Percentiles rank a stretch among this genome's conserved stretches.
Conservation (phyloP, 1,139 yeast species). For the Debaryomycetaceae sp. region DNA sequence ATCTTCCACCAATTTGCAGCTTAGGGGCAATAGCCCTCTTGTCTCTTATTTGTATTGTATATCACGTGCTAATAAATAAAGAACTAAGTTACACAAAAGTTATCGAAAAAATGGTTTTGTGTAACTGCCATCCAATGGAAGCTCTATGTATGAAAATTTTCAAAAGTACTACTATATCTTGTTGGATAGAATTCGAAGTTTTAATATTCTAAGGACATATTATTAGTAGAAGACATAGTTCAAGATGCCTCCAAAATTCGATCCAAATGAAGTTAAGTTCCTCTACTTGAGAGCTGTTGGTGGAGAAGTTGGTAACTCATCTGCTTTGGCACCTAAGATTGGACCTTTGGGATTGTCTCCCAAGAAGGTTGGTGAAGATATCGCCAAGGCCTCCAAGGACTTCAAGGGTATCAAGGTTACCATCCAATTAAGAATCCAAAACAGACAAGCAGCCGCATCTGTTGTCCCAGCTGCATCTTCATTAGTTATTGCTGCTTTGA, state of each 20-base stretch:
- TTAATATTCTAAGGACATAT: slow-evolving; percentile 1
- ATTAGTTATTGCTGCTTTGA: slow-evolving; percentile 96
- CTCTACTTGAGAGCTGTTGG: slow-evolving; percentile 99
- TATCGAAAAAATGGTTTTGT: neutral
- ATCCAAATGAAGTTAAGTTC: slow-evolving; percentile 97
- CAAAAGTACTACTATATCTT: neutral
- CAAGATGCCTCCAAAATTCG: slow-evolving; percentile 94
- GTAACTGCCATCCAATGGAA: neutral
- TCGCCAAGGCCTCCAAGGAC: slow-evolving; percentile 99
- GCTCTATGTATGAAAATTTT: neutral
- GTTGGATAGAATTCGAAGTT: neutral
- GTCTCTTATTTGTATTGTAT: too few relatives aligned
- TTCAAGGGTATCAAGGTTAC: slow-evolving; percentile 99
- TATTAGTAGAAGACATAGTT: slow-evolving; percentile 9
- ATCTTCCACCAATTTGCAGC: too few relatives aligned
- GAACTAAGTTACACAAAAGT: neutral
- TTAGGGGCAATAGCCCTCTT: too few relatives aligned
- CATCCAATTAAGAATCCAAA: slow-evolving; percentile 97
- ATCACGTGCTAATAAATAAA: too few relatives aligned
- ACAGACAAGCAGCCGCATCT: slow-evolving; percentile 99
- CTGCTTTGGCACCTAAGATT: slow-evolving; percentile 99
- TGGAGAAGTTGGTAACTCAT: slow-evolving; percentile 99
- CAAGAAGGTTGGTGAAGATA: slow-evolving; percentile 99
- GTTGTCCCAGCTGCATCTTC: slow-evolving; percentile 99
- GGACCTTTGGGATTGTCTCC: slow-evolving; percentile 99